Evolutionary conservation across 106 monocot genomes (phyloP), one percentile per base, ranked within the genome.

Genomic region (Dioscorea zingiberensis): DNA sequence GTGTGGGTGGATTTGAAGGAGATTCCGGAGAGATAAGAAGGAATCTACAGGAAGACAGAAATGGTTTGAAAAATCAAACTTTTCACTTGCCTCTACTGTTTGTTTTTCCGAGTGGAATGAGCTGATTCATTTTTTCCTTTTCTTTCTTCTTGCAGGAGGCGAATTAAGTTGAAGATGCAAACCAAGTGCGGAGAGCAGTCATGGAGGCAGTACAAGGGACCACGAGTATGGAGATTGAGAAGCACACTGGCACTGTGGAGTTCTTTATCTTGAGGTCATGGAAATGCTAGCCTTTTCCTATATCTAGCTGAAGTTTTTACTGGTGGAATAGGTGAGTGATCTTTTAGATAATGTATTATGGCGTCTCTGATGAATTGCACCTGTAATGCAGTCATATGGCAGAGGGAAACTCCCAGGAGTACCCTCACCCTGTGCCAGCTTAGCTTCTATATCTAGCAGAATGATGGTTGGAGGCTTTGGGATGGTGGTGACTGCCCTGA

Each of bases 361-460:
- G 10, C 10, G 38, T 38, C 4, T 38, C 38, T 38, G 2, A 47
- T 58, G 24, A n/a, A 10, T 12, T 24, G 15, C 61, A 46, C 4
- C 57, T 48, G 44, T 59, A 26, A 25, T 84, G 74, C 79, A 91
- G 91, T 84, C 87, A 21, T 84, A 84, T 80, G 81, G n/a, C n/a
- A n/a, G n/a, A 87, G 51, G 87, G 84, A 3, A 91, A 84, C 55
- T 59, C 77, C 44, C 73, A 67, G 16, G 74, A 84, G 51, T 79
- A 84, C 68, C 87, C 91, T 55, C 70, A 91, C 68, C 91, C 91
- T n/a, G 84, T 91, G 70, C n/a, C n/a, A n/a, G 91, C 91, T 64
- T 87, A n/a, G n/a, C 91, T 62, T 87, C 87, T 25, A 91, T 91
- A 76, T 91, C 91, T 21, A 80, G 87, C 70, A 87, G 91, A 79